Conservation (phyloP, 257 asterid species). For the Orobanche coerulescens region DNA sequence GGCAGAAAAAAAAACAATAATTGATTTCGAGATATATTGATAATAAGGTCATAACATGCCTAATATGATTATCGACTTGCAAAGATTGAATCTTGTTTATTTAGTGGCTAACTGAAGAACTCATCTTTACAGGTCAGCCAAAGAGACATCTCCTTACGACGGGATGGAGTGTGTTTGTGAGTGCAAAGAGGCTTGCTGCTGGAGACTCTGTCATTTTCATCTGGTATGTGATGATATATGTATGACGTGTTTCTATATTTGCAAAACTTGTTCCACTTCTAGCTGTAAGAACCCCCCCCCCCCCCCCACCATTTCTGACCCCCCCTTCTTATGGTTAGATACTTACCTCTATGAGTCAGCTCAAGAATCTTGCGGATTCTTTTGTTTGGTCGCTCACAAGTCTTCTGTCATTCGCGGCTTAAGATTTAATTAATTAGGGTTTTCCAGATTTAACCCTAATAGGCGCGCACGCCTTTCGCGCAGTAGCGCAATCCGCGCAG, state of each 20-base stretch:
- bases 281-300: too few species aligned
- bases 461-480: too few species aligned
- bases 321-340: too few species aligned
- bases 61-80: background rate
- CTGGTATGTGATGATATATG: slow-evolving; percentile 40
- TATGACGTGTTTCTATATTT: background rate
- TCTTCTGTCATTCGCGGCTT: too few species aligned
- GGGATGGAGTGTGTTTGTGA: slow-evolving; percentile 95
- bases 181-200: slow-evolving; percentile 92
- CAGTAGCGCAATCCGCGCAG: too few species aligned
- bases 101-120: background rate
- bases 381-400: too few species aligned
- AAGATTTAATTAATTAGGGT: too few species aligned
- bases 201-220: slow-evolving; percentile 95
- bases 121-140: slow-evolving; percentile 67
- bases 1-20: too few species aligned
- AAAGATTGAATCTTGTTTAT: slow-evolving; percentile 7
- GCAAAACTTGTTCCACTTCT: background rate
- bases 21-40: background rate
- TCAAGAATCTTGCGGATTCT: too few species aligned
- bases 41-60: background rate
- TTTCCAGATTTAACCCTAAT: too few species aligned
- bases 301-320: too few species aligned
- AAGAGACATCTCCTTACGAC: slow-evolving; percentile 96
- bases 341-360: too few species aligned